Evolutionary conservation across 2,329 filamentous ascomycete genomes (phyloP).

Genomic region (Teratosphaeriaceae sp.): DNA sequence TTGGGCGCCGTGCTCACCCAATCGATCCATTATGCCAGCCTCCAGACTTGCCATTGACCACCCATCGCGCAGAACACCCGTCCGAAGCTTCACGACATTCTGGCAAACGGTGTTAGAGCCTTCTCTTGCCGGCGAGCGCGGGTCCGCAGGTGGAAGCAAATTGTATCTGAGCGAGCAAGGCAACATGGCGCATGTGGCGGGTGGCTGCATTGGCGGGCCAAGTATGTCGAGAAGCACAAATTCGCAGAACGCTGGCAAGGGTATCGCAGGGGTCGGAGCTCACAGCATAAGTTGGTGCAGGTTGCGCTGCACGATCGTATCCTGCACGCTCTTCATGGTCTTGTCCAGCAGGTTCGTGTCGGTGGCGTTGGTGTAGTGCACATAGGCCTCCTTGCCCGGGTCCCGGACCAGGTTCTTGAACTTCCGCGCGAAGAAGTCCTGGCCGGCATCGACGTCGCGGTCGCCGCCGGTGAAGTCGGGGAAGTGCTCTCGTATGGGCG

Average conservation of each 20-base stretch:
- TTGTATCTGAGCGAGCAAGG: not conserved
- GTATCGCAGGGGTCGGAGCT: conserved; percentile 11
- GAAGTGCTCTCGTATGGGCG: conserved; percentile 44
- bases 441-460: conserved; percentile 41
- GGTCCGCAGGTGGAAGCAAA: no score
- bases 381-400: conserved; percentile 45
- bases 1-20: no score
- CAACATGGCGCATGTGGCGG: not conserved
- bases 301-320: conserved; percentile 49
- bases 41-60: no score
- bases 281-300: conserved; percentile 43
- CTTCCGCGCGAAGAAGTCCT: conserved; percentile 46
- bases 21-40: no score
- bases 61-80: no score
- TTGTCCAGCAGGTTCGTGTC: conserved; percentile 46
- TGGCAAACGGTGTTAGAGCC: no score
- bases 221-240: not conserved
- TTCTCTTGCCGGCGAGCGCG: no score
- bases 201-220: not conserved
- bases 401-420: conserved; percentile 45
- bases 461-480: conserved; percentile 41
- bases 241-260: not conserved
- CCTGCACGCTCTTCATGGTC: conserved; percentile 47
- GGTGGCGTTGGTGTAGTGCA: conserved; percentile 48
- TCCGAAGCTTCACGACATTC: no score